These are phyloP conservation scores for Fonsecaea nubica DNA, from an alignment of 2,329 filamentous ascomycete genomes.

Conservation along the genomic window DNA sequence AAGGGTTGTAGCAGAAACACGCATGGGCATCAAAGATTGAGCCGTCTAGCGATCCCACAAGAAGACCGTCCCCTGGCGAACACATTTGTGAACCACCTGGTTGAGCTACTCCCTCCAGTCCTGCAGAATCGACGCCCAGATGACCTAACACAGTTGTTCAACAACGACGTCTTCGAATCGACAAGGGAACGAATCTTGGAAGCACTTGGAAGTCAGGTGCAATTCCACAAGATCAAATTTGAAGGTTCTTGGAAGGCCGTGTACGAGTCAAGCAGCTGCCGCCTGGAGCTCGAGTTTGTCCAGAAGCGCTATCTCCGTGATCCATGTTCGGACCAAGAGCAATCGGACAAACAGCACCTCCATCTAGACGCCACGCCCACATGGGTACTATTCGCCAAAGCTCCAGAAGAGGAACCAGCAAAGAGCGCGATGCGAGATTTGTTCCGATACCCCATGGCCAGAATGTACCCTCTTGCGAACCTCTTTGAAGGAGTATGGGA, in stretches of 20 bases:
- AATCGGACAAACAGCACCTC: slow-evolving; percentile 19
- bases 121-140: slow-evolving; percentile 2
- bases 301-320: slow-evolving; percentile 11
- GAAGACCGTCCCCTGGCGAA: slow-evolving; percentile 1
- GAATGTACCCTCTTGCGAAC: slow-evolving; percentile 50
- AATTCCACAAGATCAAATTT: slow-evolving; percentile 45
- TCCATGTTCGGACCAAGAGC: neutral
- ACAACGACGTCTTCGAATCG: neutral
- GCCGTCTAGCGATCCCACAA: neutral
- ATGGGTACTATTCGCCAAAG: slow-evolving; percentile 59
- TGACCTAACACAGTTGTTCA: neutral
- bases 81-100: slow-evolving; percentile 18
- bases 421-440: slow-evolving; percentile 52
- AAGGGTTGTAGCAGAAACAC: slow-evolving; percentile 27
- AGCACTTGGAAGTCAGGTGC: slow-evolving; percentile 46
- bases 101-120: slow-evolving; percentile 16
- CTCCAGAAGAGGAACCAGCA: slow-evolving; percentile 47
- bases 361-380: slow-evolving; percentile 41
- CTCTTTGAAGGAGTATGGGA: slow-evolving; percentile 53
- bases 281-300: slow-evolving; percentile 31
- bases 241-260: slow-evolving; percentile 51
- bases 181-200: slow-evolving; percentile 36
- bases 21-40: slow-evolving; percentile 23
- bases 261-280: slow-evolving; percentile 44
- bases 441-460: slow-evolving; percentile 56